phyloP scores from a whole-genome alignment of 768 basidiomycete genomes.

The Leccinum broughii region DNA sequence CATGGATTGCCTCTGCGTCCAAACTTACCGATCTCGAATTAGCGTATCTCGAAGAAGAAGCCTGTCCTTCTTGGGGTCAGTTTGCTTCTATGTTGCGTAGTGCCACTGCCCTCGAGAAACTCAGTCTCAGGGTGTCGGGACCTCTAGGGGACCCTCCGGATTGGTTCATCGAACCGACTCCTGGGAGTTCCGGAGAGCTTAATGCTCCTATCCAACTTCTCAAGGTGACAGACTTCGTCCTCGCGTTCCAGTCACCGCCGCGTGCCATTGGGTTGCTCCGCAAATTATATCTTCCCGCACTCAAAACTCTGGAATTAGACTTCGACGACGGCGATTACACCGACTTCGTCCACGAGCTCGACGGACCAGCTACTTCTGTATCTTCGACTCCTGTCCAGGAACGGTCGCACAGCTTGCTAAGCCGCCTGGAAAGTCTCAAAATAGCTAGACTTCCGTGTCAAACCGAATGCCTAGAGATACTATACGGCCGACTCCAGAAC shows the following conservation, averaged over 20 bases:
- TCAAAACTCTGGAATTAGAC: constrained; percentile 48
- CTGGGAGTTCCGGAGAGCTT: constrained; percentile 25
- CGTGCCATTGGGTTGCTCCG: constrained; percentile 33
- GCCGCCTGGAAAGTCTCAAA: constrained; percentile 51
- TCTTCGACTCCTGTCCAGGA: constrained; percentile 39
- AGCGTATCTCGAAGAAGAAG: constrained; percentile 61
- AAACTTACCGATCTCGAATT: constrained; percentile 53
- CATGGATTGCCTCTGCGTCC: constrained; percentile 29
- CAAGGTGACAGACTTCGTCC: constrained; percentile 34
- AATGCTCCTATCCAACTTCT: constrained; percentile 31
- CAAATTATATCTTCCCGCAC: constrained; percentile 35
- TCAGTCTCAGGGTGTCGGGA: constrained; percentile 59
- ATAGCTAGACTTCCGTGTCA: constrained; percentile 51
- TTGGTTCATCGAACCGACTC: constrained; percentile 32
- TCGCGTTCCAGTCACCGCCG: constrained; percentile 55
- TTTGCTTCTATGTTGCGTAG: constrained; percentile 52
- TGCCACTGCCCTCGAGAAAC: constrained; percentile 53
- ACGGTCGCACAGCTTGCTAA: constrained; percentile 38
- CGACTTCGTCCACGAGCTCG: constrained; percentile 46
- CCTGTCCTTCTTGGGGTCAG: constrained; percentile 57
- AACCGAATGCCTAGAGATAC: constrained; percentile 28
- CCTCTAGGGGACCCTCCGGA: constrained; percentile 44
- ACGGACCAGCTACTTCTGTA: constrained; percentile 15
- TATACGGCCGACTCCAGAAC: constrained; percentile 50
- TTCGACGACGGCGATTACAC: constrained; percentile 57